Conservation (phyloP, 2,329 filamentous ascomycete species). For the Aphanoascus verrucosus region DNA sequence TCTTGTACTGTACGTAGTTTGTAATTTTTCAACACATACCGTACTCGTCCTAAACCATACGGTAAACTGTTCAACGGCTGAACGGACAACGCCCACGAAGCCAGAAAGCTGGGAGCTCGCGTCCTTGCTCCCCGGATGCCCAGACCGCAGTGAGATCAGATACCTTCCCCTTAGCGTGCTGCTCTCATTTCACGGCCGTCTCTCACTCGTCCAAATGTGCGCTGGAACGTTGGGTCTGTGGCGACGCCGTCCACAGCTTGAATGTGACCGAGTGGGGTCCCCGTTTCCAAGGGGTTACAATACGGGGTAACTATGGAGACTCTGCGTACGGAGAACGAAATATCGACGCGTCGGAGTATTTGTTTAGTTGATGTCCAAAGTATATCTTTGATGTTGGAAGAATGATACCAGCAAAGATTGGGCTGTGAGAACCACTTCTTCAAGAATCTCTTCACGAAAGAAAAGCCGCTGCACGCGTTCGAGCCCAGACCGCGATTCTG, state of each 20-base stretch:
- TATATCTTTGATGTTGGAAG: too few species aligned
- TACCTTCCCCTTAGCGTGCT: background rate
- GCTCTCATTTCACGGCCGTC: background rate
- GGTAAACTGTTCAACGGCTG: background rate
- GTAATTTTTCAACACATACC: background rate
- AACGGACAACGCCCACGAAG: background rate
- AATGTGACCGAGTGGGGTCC: background rate
- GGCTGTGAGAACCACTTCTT: too few species aligned
- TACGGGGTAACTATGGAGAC: background rate
- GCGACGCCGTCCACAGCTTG: background rate
- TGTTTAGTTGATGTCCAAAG: too few species aligned
- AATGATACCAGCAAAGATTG: too few species aligned
- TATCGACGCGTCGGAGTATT: too few species aligned
- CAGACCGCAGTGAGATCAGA: background rate
- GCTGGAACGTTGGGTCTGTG: background rate
- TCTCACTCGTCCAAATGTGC: background rate
- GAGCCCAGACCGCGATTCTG: background rate
- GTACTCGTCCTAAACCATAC: background rate
- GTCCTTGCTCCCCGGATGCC: slow-evolving; percentile 4
- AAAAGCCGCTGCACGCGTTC: background rate
- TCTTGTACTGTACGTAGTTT: too few species aligned
- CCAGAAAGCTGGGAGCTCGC: background rate
- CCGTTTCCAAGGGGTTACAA: background rate
- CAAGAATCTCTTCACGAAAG: too few species aligned
- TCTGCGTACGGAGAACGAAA: too few species aligned